Conservation (phyloP, 306 rosid species). For the Betula pendula region DNA sequence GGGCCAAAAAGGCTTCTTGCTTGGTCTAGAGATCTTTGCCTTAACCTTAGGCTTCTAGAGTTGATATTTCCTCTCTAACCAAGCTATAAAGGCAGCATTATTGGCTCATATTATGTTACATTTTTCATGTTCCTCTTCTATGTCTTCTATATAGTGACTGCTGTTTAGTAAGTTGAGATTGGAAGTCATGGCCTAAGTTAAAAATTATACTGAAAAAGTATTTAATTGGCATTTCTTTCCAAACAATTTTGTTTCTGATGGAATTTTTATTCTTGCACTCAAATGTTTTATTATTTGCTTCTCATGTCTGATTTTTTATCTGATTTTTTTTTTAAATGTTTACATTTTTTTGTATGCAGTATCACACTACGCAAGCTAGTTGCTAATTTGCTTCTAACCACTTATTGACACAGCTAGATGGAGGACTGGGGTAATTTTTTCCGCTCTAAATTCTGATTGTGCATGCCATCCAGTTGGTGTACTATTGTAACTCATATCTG, state of each 20-base stretch:
- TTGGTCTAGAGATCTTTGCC: background rate
- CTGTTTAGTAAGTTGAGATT: background rate
- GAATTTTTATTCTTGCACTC: background rate
- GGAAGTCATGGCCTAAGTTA: background rate
- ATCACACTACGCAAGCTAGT: background rate
- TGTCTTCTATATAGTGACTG: background rate
- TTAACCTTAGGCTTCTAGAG: background rate
- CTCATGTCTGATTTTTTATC: background rate
- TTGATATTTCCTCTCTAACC: background rate
- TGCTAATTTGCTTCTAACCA: conserved; percentile 6
- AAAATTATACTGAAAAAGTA: background rate
- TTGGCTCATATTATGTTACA: background rate
- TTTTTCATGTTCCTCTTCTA: background rate
- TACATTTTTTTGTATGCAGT: background rate
- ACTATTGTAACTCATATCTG: background rate
- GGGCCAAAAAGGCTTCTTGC: background rate
- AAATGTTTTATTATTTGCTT: background rate
- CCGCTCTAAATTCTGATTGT: background rate
- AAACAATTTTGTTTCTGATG: background rate
- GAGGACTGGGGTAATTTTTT: conserved; percentile 73
- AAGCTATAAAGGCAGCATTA: background rate
- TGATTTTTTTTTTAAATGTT: background rate
- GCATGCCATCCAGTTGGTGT: background rate
- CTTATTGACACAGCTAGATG: conserved; percentile 36
- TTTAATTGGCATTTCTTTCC: background rate